phyloP scores from a whole-genome alignment of 202 grass and related monocot species.

The Digitaria exilis region DNA sequence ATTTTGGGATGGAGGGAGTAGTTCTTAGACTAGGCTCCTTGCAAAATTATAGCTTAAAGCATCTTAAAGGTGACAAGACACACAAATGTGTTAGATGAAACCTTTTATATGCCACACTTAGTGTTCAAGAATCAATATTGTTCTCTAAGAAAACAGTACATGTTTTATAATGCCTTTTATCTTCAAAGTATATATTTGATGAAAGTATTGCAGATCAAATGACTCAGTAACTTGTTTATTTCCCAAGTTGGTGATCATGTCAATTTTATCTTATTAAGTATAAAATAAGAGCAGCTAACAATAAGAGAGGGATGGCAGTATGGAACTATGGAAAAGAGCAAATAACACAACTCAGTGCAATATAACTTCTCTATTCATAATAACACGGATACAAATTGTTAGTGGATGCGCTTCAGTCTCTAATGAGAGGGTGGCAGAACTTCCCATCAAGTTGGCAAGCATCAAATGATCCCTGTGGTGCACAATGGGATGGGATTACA shows the following conservation, averaged over 20 bases:
- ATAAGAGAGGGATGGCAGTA: background rate
- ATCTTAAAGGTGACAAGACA: slow-evolving; percentile 15
- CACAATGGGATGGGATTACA: slow-evolving; percentile 72
- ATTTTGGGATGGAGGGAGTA: no score
- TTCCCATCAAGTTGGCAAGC: slow-evolving; percentile 69
- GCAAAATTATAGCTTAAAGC: slow-evolving; percentile 15
- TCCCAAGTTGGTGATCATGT: slow-evolving; percentile 20
- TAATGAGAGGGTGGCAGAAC: slow-evolving; percentile 64
- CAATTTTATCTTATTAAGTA: slow-evolving; percentile 20
- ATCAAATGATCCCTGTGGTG: slow-evolving; percentile 64
- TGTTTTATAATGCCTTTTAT: background rate
- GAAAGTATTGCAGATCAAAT: slow-evolving; percentile 15
- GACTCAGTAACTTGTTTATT: slow-evolving; percentile 23
- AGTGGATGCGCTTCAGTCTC: slow-evolving; percentile 60
- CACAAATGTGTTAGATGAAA: background rate
- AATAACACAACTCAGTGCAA: background rate
- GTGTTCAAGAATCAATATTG: slow-evolving; percentile 2
- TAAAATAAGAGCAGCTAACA: slow-evolving; percentile 16
- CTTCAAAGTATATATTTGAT: slow-evolving; percentile 12
- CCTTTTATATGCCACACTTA: background rate
- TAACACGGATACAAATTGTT: slow-evolving; percentile 27
- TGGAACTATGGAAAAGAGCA: slow-evolving; percentile 20
- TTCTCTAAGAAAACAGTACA: slow-evolving; percentile 14
- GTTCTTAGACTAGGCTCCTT: slow-evolving; percentile 18
- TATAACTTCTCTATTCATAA: slow-evolving; percentile 6